Evolutionary conservation across 129 eudicot species (phyloP).

Genomic region (Centrapalus pauciflorus): DNA sequence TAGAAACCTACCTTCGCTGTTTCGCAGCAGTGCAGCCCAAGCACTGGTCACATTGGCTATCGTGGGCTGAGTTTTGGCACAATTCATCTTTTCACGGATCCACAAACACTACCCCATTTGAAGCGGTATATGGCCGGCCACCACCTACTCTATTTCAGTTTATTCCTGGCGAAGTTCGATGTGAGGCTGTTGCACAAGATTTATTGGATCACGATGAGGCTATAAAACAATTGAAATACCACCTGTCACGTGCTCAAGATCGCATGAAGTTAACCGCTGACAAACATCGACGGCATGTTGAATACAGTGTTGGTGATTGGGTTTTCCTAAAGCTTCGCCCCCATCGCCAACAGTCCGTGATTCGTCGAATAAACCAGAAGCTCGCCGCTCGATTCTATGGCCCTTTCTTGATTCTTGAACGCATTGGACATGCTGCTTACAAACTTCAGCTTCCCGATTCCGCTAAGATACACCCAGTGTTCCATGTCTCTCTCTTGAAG

Average conservation of each 20-base stretch:
- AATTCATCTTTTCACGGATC: not conserved
- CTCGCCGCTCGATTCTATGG: not conserved
- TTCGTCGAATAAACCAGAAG: not conserved
- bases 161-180: not conserved
- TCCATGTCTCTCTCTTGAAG: not conserved
- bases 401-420: not conserved
- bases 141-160: not conserved
- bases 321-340: not conserved
- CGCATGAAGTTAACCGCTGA: not conserved
- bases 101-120: not conserved
- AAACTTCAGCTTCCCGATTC: not conserved
- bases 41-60: not conserved
- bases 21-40: not conserved
- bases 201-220: not conserved
- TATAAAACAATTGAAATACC: not conserved
- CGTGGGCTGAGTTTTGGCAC: not conserved
- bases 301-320: not conserved
- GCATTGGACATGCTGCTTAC: not conserved
- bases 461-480: not conserved
- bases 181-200: not conserved
- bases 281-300: not conserved
- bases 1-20: too few species aligned
- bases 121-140: not conserved
- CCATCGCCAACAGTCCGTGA: not conserved
- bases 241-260: not conserved